phyloP scores from a whole-genome alignment of 225 moss, liverwort and hornwort genomes.

The Anthoceros angustus region DNA sequence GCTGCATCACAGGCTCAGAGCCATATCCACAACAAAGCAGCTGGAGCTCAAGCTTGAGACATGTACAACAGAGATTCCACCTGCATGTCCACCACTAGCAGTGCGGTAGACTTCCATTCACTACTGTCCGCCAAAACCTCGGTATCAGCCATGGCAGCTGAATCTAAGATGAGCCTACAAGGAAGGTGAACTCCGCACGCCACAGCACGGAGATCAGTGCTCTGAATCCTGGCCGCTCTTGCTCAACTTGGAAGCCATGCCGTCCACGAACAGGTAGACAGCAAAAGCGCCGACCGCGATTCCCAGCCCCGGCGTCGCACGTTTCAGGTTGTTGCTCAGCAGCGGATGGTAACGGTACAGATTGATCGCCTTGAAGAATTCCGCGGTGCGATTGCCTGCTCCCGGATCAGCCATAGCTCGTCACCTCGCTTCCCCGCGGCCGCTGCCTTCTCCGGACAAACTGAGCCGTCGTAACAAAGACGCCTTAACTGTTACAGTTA shows the following conservation, averaged over 20 bases:
- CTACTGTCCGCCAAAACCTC: slow-evolving; percentile 8
- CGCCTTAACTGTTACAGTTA: background rate
- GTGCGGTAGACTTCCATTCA: slow-evolving; percentile 65
- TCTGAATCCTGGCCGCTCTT: background rate
- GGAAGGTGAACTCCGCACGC: background rate
- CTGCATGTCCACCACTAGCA: slow-evolving; percentile 95
- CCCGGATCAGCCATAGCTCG: slow-evolving; percentile 32
- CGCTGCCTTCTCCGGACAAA: background rate
- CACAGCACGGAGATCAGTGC: background rate
- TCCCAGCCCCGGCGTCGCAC: slow-evolving; percentile 75
- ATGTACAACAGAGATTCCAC: background rate
- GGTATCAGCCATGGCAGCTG: background rate
- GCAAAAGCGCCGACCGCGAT: slow-evolving; percentile 68
- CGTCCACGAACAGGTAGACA: slow-evolving; percentile 73
- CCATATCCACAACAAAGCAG: background rate
- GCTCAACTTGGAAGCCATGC: slow-evolving; percentile 51
- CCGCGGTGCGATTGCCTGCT: slow-evolving; percentile 38
- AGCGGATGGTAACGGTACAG: slow-evolving; percentile 90
- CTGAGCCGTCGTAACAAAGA: background rate
- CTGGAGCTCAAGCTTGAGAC: background rate
- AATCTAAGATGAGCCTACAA: background rate
- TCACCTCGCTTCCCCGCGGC: background rate
- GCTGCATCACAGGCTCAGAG: background rate
- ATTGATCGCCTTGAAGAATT: slow-evolving; percentile 77
- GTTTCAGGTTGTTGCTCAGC: slow-evolving; percentile 52